These are phyloP conservation scores for Scleroderma bovista DNA, from an alignment of 768 basidiomycete genomes.

Conservation along the genomic window DNA sequence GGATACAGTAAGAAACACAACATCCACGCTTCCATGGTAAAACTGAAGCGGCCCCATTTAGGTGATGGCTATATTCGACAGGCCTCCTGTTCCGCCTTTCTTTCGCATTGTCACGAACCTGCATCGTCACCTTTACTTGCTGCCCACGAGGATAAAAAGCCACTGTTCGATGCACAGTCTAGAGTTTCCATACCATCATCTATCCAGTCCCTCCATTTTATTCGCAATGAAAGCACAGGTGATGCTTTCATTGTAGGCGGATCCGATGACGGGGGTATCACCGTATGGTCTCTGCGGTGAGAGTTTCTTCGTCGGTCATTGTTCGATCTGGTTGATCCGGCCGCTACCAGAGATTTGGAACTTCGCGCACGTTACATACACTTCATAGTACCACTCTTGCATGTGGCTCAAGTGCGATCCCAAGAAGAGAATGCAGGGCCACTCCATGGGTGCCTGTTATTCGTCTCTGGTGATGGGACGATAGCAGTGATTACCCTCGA, in stretches of 20 bases:
- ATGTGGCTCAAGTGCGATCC: conserved; percentile 48
- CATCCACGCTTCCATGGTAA: neutral
- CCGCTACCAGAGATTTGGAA: conserved; percentile 47
- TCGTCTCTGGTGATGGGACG: conserved; percentile 73
- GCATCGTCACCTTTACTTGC: neutral
- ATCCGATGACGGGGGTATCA: conserved; percentile 71
- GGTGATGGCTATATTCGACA: conserved; percentile 51
- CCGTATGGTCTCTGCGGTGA: conserved; percentile 66
- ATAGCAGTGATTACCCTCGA: conserved; percentile 74
- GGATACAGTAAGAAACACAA: conserved; percentile 50
- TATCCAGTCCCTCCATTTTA: conserved; percentile 43
- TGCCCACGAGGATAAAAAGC: neutral
- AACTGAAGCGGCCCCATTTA: conserved; percentile 15
- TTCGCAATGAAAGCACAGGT: conserved; percentile 52
- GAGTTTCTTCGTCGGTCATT: conserved; percentile 12
- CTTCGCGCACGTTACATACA: conserved; percentile 67
- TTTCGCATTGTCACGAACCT: neutral
- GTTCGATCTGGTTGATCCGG: too few species aligned
- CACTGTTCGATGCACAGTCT: conserved; percentile 35
- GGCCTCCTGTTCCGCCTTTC: conserved; percentile 39
- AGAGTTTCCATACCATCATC: conserved; percentile 42
- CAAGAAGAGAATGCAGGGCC: conserved; percentile 47
- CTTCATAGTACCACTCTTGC: conserved; percentile 60
- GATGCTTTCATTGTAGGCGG: conserved; percentile 69
- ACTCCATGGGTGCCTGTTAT: conserved; percentile 63